Conservation (phyloP, 2,329 filamentous ascomycete species). For the Neofusicoccum sp. region DNA sequence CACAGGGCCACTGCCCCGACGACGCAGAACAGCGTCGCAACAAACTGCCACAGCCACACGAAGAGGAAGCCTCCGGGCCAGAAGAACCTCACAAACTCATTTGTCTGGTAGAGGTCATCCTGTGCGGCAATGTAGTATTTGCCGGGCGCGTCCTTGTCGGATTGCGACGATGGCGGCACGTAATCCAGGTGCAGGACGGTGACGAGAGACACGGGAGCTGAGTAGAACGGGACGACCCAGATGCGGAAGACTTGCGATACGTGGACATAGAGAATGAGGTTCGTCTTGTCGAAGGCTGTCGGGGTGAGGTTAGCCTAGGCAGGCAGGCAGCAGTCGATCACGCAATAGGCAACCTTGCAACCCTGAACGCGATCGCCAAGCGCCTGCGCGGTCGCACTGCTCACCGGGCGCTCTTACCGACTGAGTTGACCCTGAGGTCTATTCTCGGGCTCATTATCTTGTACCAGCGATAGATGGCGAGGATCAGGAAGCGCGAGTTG, state of each 20-base stretch:
- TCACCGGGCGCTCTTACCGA: slow-evolving; percentile 44
- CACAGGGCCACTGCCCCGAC: slow-evolving; percentile 53
- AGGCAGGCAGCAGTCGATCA: neutral
- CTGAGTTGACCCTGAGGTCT: slow-evolving; percentile 62
- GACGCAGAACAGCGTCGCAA: slow-evolving; percentile 64
- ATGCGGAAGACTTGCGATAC: slow-evolving; percentile 74
- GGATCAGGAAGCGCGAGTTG: slow-evolving; percentile 66
- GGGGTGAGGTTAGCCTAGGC: slow-evolving; percentile 7
- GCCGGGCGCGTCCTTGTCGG: slow-evolving; percentile 22
- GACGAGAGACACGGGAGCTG: slow-evolving; percentile 64
- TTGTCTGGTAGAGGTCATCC: slow-evolving; percentile 78
- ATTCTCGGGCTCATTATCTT: slow-evolving; percentile 77
- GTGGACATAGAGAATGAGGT: slow-evolving; percentile 68
- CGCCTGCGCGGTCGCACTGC: neutral
- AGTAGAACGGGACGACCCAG: slow-evolving; percentile 75
- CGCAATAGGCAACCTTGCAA: neutral
- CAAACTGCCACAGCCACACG: slow-evolving; percentile 62
- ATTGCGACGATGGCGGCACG: slow-evolving; percentile 24
- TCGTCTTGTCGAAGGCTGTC: slow-evolving; percentile 65
- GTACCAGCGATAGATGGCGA: slow-evolving; percentile 69
- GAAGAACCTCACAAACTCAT: slow-evolving; percentile 73
- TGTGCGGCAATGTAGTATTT: slow-evolving; percentile 73
- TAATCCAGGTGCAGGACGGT: slow-evolving; percentile 64
- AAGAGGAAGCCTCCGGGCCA: slow-evolving; percentile 58
- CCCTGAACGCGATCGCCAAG: neutral